These are phyloP conservation scores for Nepenthes gracilis DNA, from an alignment of 148 eudicot genomes.

Conservation along the genomic window DNA sequence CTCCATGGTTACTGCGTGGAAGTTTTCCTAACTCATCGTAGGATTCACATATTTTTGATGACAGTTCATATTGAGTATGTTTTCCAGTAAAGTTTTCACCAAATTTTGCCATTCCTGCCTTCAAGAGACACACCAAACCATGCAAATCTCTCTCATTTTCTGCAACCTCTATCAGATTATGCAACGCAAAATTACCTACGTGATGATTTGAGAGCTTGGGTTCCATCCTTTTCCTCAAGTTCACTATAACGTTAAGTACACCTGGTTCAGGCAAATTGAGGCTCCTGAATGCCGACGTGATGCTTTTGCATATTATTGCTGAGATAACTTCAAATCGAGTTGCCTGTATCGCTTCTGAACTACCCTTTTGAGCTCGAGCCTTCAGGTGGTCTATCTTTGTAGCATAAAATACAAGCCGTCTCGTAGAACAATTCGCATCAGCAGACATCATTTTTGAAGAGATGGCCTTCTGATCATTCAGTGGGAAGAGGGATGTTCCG, in stretches of 20 bases:
- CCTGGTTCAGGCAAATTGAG: slow-evolving; percentile 26
- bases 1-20: not conserved
- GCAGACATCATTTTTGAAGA: not conserved
- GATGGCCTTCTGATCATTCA: not conserved
- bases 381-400: slow-evolving; percentile 6
- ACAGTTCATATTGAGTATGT: too few species aligned
- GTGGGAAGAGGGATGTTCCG: slow-evolving; percentile 4
- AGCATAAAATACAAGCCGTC: slow-evolving; percentile 7
- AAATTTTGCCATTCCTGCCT: too few species aligned
- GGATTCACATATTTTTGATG: not conserved
- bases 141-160: too few species aligned
- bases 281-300: not conserved
- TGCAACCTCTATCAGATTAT: too few species aligned
- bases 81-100: too few species aligned
- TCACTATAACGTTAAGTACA: not conserved
- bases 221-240: slow-evolving; percentile 19
- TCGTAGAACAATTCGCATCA: not conserved
- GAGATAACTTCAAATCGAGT: slow-evolving; percentile 34
- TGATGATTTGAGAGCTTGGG: slow-evolving; percentile 20
- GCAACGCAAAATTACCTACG: slow-evolving; percentile 12
- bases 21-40: not conserved
- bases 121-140: too few species aligned
- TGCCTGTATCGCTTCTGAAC: not conserved
- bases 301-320: slow-evolving; percentile 21
- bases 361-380: not conserved